A percentile compares a stretch with the other conserved stretches of the same genome.
Conservation (phyloP, 495 filamentous ascomycete genomes). For the Penicillium paxilli region DNA sequence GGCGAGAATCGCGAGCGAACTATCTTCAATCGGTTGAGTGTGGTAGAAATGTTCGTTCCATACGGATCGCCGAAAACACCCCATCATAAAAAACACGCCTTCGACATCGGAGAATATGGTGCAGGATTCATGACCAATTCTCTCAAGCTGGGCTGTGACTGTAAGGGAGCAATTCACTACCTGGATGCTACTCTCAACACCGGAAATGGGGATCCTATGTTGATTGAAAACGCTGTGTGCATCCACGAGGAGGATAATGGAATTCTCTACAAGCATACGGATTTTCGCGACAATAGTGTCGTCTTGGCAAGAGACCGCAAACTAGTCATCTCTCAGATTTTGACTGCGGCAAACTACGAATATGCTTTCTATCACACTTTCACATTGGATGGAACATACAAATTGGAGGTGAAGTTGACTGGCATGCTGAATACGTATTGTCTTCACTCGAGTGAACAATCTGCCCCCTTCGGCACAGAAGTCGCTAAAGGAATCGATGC, state of each 20-base stretch:
- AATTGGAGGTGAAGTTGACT: slow-evolving; percentile 92
- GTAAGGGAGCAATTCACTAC: slow-evolving; percentile 93
- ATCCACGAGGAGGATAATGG: slow-evolving; percentile 95
- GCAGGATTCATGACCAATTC: slow-evolving; percentile 96
- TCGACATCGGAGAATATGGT: slow-evolving; percentile 92
- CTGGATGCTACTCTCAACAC: slow-evolving; percentile 83
- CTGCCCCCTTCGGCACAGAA: slow-evolving; percentile 47
- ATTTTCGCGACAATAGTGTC: slow-evolving; percentile 86
- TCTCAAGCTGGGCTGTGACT: slow-evolving; percentile 86
- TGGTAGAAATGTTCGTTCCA: slow-evolving; percentile 96
- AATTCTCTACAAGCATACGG: slow-evolving; percentile 93
- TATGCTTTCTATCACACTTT: slow-evolving; percentile 95
- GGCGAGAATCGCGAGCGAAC: slow-evolving; percentile 73
- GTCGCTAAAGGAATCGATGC: slow-evolving; percentile 44
- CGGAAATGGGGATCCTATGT: slow-evolving; percentile 67
- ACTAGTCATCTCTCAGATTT: slow-evolving; percentile 86
- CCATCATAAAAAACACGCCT: slow-evolving; percentile 92
- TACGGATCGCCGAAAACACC: slow-evolving; percentile 93
- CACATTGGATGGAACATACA: slow-evolving; percentile 90
- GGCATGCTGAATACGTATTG: slow-evolving; percentile 77
- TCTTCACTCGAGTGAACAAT: slow-evolving; percentile 44
- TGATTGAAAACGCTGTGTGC: slow-evolving; percentile 94
- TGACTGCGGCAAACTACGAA: slow-evolving; percentile 97
- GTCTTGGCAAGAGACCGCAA: slow-evolving; percentile 87
- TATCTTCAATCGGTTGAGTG: slow-evolving; percentile 84